Evolutionary conservation across 257 asterid genomes (phyloP).

Genomic region (Salvia miltiorrhiza): DNA sequence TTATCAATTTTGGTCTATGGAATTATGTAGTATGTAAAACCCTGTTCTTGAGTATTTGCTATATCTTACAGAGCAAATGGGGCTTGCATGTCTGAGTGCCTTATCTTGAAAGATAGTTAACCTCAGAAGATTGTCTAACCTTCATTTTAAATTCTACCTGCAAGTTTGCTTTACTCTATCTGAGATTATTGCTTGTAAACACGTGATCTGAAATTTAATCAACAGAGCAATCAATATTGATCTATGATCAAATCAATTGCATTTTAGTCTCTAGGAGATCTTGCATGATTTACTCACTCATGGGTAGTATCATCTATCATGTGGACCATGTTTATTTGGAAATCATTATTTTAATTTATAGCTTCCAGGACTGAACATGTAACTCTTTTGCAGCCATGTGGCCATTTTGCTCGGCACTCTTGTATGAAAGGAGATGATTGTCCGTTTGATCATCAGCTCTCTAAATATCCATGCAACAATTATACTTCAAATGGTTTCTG

Average conservation of each 20-base stretch:
- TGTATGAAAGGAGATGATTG: slow-evolving; percentile 98
- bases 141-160: background rate
- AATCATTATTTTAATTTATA: background rate
- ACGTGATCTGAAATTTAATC: background rate
- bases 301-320: slow-evolving; percentile 4
- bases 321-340: background rate
- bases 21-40: background rate
- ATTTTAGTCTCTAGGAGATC: background rate
- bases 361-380: slow-evolving; percentile 13
- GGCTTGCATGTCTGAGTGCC: no score
- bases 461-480: slow-evolving; percentile 82
- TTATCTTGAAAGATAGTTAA: no score
- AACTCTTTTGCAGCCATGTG: slow-evolving; percentile 69
- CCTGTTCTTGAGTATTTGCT: background rate
- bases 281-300: slow-evolving; percentile 6
- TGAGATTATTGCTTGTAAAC: background rate
- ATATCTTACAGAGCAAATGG: no score
- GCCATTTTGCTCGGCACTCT: slow-evolving; percentile 78
- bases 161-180: background rate
- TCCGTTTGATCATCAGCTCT: slow-evolving; percentile 86
- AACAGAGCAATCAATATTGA: background rate
- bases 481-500: slow-evolving; percentile 61
- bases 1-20: background rate
- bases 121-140: background rate
- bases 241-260: background rate